Evolutionary conservation across 2,329 filamentous ascomycete genomes (phyloP).

Genomic region (Pseudocercospora fijiensis): DNA sequence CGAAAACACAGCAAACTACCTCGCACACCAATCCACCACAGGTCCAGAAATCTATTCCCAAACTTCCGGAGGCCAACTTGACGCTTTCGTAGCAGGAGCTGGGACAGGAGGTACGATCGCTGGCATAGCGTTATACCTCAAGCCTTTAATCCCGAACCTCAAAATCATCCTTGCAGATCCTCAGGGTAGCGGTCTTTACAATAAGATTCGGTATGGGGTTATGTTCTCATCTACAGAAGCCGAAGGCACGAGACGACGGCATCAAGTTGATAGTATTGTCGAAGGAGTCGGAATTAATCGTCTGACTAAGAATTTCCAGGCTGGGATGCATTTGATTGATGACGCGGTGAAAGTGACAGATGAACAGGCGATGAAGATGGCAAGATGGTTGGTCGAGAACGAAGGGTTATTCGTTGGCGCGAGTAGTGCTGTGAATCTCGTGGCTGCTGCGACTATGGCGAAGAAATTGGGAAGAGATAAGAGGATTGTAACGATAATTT

Average conservation of each 20-base stretch:
- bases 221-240: constrained; percentile 90
- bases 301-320: constrained; percentile 89
- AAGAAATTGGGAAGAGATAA: constrained; percentile 36
- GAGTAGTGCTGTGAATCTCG: constrained; percentile 95
- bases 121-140: constrained; percentile 80
- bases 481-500: constrained; percentile 76
- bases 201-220: constrained; percentile 87
- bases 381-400: constrained; percentile 91
- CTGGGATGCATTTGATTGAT: constrained; percentile 79
- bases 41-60: constrained; percentile 88
- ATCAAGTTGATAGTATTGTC: constrained; percentile 93
- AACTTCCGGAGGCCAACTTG: constrained; percentile 64
- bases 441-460: constrained; percentile 64
- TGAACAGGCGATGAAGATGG: constrained; percentile 86
- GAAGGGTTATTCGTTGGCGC: constrained; percentile 94
- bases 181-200: constrained; percentile 88
- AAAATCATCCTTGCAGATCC: constrained; percentile 86
- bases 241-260: constrained; percentile 83
- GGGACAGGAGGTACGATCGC: constrained; percentile 93
- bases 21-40: constrained; percentile 76
- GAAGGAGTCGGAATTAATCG: constrained; percentile 96
- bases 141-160: constrained; percentile 64
- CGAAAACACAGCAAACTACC: constrained; percentile 85
- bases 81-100: constrained; percentile 89
- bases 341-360: constrained; percentile 88